These are phyloP conservation scores for Haplosporangium sp. DNA, from an alignment of 371 early-diverging fungal genomes.

Conservation along the genomic window DNA sequence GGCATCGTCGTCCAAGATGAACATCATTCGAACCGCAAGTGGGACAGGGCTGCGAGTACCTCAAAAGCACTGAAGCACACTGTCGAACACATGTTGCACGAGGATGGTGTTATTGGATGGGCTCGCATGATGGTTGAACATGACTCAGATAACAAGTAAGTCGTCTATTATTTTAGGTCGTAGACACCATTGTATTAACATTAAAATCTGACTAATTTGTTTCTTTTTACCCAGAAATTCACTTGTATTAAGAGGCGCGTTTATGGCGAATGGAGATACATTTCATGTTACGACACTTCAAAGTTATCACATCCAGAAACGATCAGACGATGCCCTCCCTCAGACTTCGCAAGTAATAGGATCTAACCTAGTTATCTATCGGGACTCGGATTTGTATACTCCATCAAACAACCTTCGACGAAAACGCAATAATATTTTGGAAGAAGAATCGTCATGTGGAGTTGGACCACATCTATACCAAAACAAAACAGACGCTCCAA, in stretches of 20 bases:
- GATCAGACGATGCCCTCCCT: slow-evolving; percentile 65
- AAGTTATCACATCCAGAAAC: slow-evolving; percentile 67
- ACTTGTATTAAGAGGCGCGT: slow-evolving; percentile 73
- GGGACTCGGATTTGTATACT: slow-evolving; percentile 68
- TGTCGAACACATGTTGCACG: slow-evolving; percentile 54
- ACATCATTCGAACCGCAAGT: slow-evolving; percentile 49
- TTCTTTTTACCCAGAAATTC: slow-evolving; percentile 38
- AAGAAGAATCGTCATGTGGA: slow-evolving; percentile 32
- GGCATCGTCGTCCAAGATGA: slow-evolving; percentile 62
- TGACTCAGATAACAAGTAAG: slow-evolving; percentile 55
- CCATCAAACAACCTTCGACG: slow-evolving; percentile 7
- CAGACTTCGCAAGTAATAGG: not conserved
- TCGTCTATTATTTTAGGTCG: not conserved
- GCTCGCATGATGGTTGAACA: slow-evolving; percentile 72
- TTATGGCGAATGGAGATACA: slow-evolving; percentile 64
- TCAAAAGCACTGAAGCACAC: slow-evolving; percentile 41
- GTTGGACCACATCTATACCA: slow-evolving; percentile 10
- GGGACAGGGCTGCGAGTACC: slow-evolving; percentile 42
- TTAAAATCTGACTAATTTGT: not conserved
- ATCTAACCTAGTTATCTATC: slow-evolving; percentile 70
- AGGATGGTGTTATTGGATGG: slow-evolving; percentile 70
- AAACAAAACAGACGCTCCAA: not conserved
- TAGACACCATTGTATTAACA: not conserved
- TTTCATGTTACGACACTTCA: slow-evolving; percentile 72
- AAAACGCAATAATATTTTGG: slow-evolving; percentile 12